Conservation (phyloP, 1,284 basidiomycete species). For the Cutaneotrichosporon cavernicola region DNA sequence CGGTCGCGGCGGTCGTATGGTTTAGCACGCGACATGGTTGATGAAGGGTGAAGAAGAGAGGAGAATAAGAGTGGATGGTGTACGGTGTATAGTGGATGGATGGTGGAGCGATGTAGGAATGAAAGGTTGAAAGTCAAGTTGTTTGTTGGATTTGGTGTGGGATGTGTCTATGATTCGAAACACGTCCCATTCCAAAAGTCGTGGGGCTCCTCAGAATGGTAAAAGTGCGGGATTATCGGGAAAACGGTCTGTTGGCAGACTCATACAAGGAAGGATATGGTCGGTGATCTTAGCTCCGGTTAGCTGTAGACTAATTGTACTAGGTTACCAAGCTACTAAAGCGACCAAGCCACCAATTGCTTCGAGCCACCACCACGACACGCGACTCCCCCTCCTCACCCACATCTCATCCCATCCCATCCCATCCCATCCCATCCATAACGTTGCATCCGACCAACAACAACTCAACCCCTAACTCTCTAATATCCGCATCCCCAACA, state of each 20-base stretch:
- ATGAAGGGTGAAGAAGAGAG: background rate
- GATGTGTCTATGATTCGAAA: background rate
- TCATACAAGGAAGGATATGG: no score
- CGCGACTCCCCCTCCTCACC: background rate
- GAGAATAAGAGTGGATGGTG: background rate
- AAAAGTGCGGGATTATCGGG: background rate
- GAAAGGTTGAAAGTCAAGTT: no score
- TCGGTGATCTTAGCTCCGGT: no score
- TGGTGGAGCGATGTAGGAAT: no score
- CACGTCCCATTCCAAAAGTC: background rate
- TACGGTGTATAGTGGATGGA: no score
- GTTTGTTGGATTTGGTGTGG: background rate
- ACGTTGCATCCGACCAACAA: background rate
- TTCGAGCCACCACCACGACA: background rate
- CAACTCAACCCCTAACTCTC: background rate
- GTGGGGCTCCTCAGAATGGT: background rate
- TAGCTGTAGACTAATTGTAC: no score
- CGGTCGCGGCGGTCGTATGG: constrained; percentile 31
- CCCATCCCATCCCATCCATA: background rate
- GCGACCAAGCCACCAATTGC: no score
- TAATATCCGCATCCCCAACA: background rate
- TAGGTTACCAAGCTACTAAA: no score
- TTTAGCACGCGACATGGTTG: constrained; percentile 28
- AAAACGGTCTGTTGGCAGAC: background rate
- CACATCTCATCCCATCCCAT: constrained; percentile 1